A percentile compares a stretch with the other conserved stretches of the same genome.
Conservation (phyloP, 805 yeast genomes). For the Nakazawaea laoshanensis region DNA sequence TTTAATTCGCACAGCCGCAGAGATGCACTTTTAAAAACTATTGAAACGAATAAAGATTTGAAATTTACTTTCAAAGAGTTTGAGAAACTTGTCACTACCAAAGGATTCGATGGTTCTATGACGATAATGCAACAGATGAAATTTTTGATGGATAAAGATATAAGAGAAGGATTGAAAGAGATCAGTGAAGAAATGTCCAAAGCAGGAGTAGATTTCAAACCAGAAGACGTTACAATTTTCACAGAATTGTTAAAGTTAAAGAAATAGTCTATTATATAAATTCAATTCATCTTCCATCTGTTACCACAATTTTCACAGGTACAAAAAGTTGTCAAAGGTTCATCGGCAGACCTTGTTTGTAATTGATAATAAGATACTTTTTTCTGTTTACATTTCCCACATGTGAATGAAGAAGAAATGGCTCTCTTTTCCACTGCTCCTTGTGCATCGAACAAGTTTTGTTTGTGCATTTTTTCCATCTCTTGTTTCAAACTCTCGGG, state of each 20-base stretch:
- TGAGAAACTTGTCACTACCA: slow-evolving; percentile 19
- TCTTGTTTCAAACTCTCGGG: slow-evolving; percentile 85
- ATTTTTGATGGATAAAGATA: slow-evolving; percentile 19
- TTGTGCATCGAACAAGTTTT: slow-evolving; percentile 91
- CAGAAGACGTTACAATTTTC: slow-evolving; percentile 18
- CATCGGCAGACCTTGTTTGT: slow-evolving; percentile 98
- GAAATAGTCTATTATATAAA: slow-evolving; percentile 1
- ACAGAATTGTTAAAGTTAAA: slow-evolving; percentile 14
- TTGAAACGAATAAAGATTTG: slow-evolving; percentile 20
- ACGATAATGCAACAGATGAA: slow-evolving; percentile 19
- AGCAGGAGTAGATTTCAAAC: slow-evolving; percentile 16
- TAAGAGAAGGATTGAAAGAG: slow-evolving; percentile 15
- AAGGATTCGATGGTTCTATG: slow-evolving; percentile 13
- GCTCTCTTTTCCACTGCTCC: slow-evolving; percentile 96
- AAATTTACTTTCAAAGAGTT: slow-evolving; percentile 24
- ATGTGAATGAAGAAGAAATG: slow-evolving; percentile 90
- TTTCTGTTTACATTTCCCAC: slow-evolving; percentile 97
- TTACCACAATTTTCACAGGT: slow-evolving; percentile 97
- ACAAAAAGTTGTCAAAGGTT: slow-evolving; percentile 96
- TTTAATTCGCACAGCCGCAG: no score
- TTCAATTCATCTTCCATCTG: slow-evolving; percentile 90
- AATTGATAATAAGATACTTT: slow-evolving; percentile 94
- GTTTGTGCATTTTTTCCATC: slow-evolving; percentile 75
- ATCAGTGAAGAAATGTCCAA: slow-evolving; percentile 16
- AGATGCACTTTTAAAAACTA: neutral